Conservation (phyloP, 768 basidiomycete genomes). For the Strobilomyces dryophilus region DNA sequence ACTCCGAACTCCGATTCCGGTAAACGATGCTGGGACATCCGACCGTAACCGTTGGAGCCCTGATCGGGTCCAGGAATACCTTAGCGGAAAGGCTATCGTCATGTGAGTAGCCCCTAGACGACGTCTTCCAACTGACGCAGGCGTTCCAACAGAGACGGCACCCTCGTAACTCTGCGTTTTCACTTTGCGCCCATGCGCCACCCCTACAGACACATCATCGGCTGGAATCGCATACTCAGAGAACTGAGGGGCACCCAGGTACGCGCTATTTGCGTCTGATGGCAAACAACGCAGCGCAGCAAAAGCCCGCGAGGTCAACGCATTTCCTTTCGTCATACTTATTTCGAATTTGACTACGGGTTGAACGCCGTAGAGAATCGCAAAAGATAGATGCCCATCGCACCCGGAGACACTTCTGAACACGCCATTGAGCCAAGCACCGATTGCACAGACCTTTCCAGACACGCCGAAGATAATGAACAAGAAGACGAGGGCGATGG, state of each 20-base stretch:
- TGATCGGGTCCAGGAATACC: too few relatives aligned
- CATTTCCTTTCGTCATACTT: background rate
- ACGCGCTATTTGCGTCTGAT: constrained; percentile 67
- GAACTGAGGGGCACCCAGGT: constrained; percentile 59
- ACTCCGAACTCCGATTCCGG: too few relatives aligned
- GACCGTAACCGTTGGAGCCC: too few relatives aligned
- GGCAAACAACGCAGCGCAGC: constrained; percentile 63
- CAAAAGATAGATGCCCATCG: constrained; percentile 50
- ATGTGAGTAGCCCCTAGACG: constrained; percentile 45
- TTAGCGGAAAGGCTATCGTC: constrained; percentile 67
- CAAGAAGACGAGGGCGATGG: constrained; percentile 56
- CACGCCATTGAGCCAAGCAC: constrained; percentile 80
- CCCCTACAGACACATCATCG: constrained; percentile 63
- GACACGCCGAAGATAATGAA: constrained; percentile 80
- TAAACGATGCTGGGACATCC: too few relatives aligned
- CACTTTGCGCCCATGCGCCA: constrained; percentile 69
- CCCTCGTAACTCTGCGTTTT: constrained; percentile 78
- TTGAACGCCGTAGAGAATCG: constrained; percentile 49
- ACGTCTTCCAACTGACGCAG: background rate
- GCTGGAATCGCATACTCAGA: constrained; percentile 68
- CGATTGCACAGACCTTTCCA: constrained; percentile 75
- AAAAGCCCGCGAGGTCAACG: constrained; percentile 65
- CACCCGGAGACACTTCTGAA: constrained; percentile 96
- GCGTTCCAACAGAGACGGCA: constrained; percentile 62
- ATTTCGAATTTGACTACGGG: constrained; percentile 33